These are phyloP conservation scores for Pseudogymnoascus sp. DNA, from an alignment of 2,329 filamentous ascomycete species.

Conservation along the genomic window DNA sequence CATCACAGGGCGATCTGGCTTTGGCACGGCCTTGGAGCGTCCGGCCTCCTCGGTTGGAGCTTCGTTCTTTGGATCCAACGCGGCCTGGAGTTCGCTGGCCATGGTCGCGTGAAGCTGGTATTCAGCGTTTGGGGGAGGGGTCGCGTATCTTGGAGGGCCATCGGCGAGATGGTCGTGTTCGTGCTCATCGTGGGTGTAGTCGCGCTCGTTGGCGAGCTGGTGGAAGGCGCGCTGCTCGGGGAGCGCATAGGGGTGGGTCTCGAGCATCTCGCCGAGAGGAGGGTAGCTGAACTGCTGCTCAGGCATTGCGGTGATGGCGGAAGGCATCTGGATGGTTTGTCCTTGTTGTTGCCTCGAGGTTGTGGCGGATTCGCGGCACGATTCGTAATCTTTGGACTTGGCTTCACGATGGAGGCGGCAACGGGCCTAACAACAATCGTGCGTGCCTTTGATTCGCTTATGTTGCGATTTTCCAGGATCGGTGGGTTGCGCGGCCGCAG, in stretches of 20 bases:
- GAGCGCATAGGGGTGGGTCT: background rate
- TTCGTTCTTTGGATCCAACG: slow-evolving; percentile 20
- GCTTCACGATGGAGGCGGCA: slow-evolving; percentile 1
- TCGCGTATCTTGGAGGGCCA: slow-evolving; percentile 22
- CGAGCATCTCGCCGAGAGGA: slow-evolving; percentile 9
- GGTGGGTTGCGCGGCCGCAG: background rate
- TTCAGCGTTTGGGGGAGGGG: slow-evolving; percentile 17
- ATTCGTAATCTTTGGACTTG: slow-evolving; percentile 5
- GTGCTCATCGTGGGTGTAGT: slow-evolving; percentile 10
- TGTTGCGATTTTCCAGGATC: background rate
- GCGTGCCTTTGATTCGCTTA: slow-evolving; percentile 2
- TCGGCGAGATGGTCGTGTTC: slow-evolving; percentile 21
- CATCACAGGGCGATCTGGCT: slow-evolving; percentile 47
- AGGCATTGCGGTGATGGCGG: slow-evolving; percentile 8
- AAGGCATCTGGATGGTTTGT: background rate
- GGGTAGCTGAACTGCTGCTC: slow-evolving; percentile 9
- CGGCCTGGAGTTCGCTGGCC: slow-evolving; percentile 15
- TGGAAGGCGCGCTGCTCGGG: slow-evolving; percentile 7
- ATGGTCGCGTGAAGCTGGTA: slow-evolving; percentile 17
- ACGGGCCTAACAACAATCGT: slow-evolving; percentile 5
- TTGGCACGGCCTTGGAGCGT: slow-evolving; percentile 43
- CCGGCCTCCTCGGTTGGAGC: slow-evolving; percentile 24
- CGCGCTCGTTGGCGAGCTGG: slow-evolving; percentile 9
- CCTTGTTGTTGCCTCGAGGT: background rate
- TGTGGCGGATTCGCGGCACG: slow-evolving; percentile 1